These are phyloP conservation scores for Lactarius trivialis DNA, from an alignment of 768 basidiomycete genomes.

Conservation along the genomic window DNA sequence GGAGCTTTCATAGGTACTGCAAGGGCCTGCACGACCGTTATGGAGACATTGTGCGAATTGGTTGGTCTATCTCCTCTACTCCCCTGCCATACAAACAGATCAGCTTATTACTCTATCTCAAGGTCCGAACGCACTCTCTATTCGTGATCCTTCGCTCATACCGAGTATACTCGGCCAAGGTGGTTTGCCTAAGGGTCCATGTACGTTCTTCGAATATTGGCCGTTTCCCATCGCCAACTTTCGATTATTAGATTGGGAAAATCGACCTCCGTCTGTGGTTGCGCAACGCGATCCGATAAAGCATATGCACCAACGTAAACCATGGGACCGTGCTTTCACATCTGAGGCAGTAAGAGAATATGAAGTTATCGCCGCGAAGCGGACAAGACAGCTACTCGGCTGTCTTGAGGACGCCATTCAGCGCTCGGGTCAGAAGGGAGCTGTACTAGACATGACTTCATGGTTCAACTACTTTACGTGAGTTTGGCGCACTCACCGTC, in stretches of 20 bases:
- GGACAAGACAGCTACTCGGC: constrained; percentile 39
- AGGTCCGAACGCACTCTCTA: neutral
- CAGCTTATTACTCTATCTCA: neutral
- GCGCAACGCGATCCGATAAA: constrained; percentile 36
- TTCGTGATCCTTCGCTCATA: neutral
- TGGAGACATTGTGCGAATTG: constrained; percentile 34
- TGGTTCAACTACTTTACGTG: constrained; percentile 40
- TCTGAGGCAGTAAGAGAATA: constrained; percentile 42
- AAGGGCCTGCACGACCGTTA: constrained; percentile 33
- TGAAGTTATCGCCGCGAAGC: constrained; percentile 33
- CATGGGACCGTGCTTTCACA: constrained; percentile 48
- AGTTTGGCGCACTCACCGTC: constrained; percentile 15
- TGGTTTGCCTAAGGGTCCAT: constrained; percentile 25
- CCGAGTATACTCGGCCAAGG: neutral
- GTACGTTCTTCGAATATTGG: constrained; percentile 24
- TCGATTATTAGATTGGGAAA: constrained; percentile 42
- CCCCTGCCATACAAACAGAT: neutral
- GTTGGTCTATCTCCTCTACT: constrained; percentile 21
- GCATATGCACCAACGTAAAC: constrained; percentile 40
- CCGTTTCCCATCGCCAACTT: no score
- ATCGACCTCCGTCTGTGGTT: constrained; percentile 35
- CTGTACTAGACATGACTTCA: constrained; percentile 29
- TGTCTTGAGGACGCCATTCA: constrained; percentile 25
- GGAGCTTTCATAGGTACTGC: constrained; percentile 29
- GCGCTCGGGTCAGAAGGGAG: constrained; percentile 19